Evolutionary conservation across 2,329 filamentous ascomycete genomes (phyloP), one percentile per base, ranked within the genome.

Genomic region (Fusarium nygamai): DNA sequence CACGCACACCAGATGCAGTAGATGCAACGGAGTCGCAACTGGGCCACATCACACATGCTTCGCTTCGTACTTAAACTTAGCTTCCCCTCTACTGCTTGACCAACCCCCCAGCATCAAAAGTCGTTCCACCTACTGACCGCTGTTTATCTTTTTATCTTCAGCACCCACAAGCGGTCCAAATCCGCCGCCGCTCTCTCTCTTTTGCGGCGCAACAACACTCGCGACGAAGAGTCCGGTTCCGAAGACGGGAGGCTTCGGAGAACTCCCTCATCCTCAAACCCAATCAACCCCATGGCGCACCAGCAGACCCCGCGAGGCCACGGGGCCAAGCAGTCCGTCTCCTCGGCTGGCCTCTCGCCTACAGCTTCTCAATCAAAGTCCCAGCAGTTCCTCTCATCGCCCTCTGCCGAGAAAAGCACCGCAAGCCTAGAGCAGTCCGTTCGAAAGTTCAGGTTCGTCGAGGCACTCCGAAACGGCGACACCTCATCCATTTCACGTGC

Each of bases 371-470:
- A 64, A 60, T 67, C 54, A 48, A 70, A 71, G 54, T 63, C 65
- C 27, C 64, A 70, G 48, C 72, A 71, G 39, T 60, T 65, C 14
- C 78, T 78, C 77, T 65, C 81, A 77, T 69, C 81, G 68, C 80
- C 77, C 61, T 69, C 79, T 72, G 77, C 78, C 46, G 85, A 86
- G 58, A 89, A 86, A 78, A 83, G 68, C 59, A 65, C 82, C 33
- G 83, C 80, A 41, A 91, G 90, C 31, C 93, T 99, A 67, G 95
- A 99, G 81, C 95, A 98, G 83, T 98, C 96, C 0, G 94, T 99
- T 61, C 91, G 93, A 80, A 95, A 97, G 75, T 99, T 99, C 83
- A 92, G 95, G 75, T 91, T 98, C 53, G 98, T 98, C 80, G 96
- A 98, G 84, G 93, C 95, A 47, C 86, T 99, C 74, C 91, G 96